phyloP scores from a whole-genome alignment of 2,329 filamentous ascomycete genomes.

The Ophiostoma himal-ulmi region DNA sequence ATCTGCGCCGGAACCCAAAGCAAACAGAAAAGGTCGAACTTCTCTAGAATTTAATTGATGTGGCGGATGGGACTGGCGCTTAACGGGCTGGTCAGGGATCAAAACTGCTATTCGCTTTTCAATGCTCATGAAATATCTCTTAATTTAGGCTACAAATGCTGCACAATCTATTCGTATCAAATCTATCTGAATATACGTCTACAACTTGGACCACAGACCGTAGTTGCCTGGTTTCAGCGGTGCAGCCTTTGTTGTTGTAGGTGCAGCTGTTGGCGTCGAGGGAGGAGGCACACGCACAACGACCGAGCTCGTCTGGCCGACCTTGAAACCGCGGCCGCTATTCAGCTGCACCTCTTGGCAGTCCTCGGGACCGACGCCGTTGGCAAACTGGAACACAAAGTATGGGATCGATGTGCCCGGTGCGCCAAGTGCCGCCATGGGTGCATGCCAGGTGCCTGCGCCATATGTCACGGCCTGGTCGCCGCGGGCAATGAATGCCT shows the following conservation, averaged over 20 bases:
- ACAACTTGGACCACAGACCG: conserved; percentile 17
- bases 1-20: conserved; percentile 8
- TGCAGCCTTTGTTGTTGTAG: neutral
- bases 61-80: neutral
- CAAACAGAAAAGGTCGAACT: conserved; percentile 5
- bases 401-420: conserved; percentile 64
- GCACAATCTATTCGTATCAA: neutral
- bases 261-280: neutral
- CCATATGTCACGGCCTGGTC: conserved; percentile 87
- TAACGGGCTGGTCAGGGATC: no score
- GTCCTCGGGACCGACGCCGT: conserved; percentile 75
- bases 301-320: conserved; percentile 15
- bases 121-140: neutral
- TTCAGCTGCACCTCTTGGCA: conserved; percentile 68
- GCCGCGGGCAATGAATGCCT: conserved; percentile 72
- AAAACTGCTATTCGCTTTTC: no score
- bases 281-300: conserved; percentile 17
- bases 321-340: conserved; percentile 11
- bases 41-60: neutral
- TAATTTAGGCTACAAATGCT: neutral
- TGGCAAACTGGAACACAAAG: conserved; percentile 82
- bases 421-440: conserved; percentile 79
- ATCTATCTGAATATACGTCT: neutral
- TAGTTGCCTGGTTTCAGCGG: conserved; percentile 4
- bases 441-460: conserved; percentile 89